These are phyloP conservation scores for Triticum monococcum DNA, from an alignment of 176 grass and related monocot genomes.

Conservation along the genomic window DNA sequence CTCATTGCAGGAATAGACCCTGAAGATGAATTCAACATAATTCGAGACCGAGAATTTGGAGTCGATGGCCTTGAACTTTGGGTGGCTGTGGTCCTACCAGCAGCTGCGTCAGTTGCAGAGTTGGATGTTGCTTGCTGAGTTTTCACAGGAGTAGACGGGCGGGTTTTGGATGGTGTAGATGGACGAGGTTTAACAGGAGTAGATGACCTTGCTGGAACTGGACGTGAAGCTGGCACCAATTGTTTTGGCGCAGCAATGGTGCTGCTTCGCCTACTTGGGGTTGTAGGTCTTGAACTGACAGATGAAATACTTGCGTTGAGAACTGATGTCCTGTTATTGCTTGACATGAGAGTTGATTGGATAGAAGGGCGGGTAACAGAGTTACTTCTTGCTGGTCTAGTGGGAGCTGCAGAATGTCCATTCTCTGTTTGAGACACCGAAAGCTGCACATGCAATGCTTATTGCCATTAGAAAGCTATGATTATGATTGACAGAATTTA, in stretches of 20 bases:
- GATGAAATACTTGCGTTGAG: slow-evolving; percentile 82
- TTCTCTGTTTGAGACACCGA: slow-evolving; percentile 79
- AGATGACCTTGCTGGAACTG: slow-evolving; percentile 60
- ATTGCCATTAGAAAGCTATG: neutral
- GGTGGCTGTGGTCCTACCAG: slow-evolving; percentile 34
- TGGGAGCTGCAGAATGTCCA: slow-evolving; percentile 50
- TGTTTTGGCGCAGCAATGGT: slow-evolving; percentile 47
- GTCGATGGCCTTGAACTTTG: slow-evolving; percentile 80
- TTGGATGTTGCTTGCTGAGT: slow-evolving; percentile 32
- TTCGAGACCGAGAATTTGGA: slow-evolving; percentile 57
- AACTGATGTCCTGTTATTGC: slow-evolving; percentile 72
- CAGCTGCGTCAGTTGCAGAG: slow-evolving; percentile 40
- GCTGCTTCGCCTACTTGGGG: slow-evolving; percentile 58
- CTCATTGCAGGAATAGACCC: slow-evolving; percentile 27
- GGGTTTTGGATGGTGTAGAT: slow-evolving; percentile 65
- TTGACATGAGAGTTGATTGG: slow-evolving; percentile 52
- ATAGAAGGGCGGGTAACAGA: slow-evolving; percentile 73
- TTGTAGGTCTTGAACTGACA: slow-evolving; percentile 77
- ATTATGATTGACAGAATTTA: neutral
- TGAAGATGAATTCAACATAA: slow-evolving; percentile 45
- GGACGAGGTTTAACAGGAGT: slow-evolving; percentile 73
- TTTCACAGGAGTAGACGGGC: slow-evolving; percentile 61
- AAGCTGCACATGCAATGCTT: slow-evolving; percentile 56
- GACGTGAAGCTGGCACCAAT: slow-evolving; percentile 52
- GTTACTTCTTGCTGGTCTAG: slow-evolving; percentile 78